Base-by-base conservation (phyloP, 805 yeast genomes). In the Kazachstania psychrophila region DNA sequence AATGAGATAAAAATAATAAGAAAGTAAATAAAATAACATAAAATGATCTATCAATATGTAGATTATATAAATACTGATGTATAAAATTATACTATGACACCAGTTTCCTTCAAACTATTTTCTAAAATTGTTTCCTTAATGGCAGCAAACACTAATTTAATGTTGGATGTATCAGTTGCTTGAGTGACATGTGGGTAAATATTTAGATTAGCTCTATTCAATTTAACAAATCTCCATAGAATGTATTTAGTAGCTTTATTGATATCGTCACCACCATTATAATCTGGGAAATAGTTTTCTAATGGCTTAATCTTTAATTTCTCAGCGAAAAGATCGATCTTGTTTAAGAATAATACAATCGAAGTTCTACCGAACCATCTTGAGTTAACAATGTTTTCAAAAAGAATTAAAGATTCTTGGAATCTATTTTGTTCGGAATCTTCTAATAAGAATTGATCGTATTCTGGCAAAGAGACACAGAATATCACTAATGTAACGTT, bases 131-230 rank as follows among this genome's bases (percentile, higher is more conserved):
- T 80, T 54, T 83, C 92, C 50, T 77, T 78, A 26, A 83, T 84
- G 6, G 89, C 88, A 10, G 86, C 87, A 62, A 83, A 79, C 5
- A 87, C 95, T 49, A 86, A 64, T 52, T 81, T 77, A 43, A 88
- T 86, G 59, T 87, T 87, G 20, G 85, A 77, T 6, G 96, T 87
- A 56, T 87, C 95, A 0, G 95, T 87, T 0, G 96, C 96, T 60
- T 87, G 95, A 3, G 96, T 87, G 17, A 87, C 82, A 58, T 87
- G 94, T 10, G 96, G 95, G 51, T 82, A 83, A 23, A 88, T 73
- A 42, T 79, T 81, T 44, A 86, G 65, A 15, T 86, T 85, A 1
- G 92, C 77, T 46, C 94, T 69, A 56, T 87, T 88, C 33, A 84
- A 75, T 56, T 81, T 86, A 27, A 84, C 78, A 56, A 87, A 87